phyloP scores from a whole-genome alignment of 163 green algal genomes.

The Coccomyxa subellipsoidea region DNA sequence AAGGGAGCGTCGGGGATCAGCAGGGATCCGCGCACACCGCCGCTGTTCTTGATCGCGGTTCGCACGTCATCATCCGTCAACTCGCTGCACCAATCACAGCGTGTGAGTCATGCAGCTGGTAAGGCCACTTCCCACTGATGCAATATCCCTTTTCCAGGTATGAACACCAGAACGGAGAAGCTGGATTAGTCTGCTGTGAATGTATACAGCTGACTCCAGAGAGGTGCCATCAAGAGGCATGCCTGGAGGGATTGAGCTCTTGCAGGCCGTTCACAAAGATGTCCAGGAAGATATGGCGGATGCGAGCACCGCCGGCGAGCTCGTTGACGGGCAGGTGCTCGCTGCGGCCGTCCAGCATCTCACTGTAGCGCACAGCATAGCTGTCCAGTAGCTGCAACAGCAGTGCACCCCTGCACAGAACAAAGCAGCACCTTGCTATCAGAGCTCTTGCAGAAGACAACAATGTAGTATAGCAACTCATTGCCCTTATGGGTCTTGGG shows the following conservation, averaged over 20 bases:
- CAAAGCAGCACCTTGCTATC: not conserved
- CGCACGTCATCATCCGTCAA: slow-evolving; percentile 87
- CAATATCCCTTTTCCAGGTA: no score
- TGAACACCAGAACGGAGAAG: no score
- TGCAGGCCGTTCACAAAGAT: slow-evolving; percentile 81
- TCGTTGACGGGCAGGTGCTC: slow-evolving; percentile 71
- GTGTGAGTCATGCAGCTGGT: no score
- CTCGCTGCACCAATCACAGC: slow-evolving; percentile 47
- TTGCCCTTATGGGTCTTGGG: no score
- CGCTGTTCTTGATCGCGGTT: slow-evolving; percentile 92
- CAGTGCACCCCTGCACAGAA: slow-evolving; percentile 58
- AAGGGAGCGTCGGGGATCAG: slow-evolving; percentile 93
- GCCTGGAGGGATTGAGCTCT: slow-evolving; percentile 61
- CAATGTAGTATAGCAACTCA: no score
- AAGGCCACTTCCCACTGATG: no score
- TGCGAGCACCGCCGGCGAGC: slow-evolving; percentile 82
- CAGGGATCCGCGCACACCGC: slow-evolving; percentile 78
- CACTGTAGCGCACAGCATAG: slow-evolving; percentile 72
- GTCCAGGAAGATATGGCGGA: slow-evolving; percentile 90
- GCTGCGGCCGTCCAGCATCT: slow-evolving; percentile 73
- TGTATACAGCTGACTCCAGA: no score
- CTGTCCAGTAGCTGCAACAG: slow-evolving; percentile 85
- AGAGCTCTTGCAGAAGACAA: no score
- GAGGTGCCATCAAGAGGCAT: no score
- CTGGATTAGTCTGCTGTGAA: no score